Conservation (phyloP, 78 protist species). For the Paulinella micropora region DNA sequence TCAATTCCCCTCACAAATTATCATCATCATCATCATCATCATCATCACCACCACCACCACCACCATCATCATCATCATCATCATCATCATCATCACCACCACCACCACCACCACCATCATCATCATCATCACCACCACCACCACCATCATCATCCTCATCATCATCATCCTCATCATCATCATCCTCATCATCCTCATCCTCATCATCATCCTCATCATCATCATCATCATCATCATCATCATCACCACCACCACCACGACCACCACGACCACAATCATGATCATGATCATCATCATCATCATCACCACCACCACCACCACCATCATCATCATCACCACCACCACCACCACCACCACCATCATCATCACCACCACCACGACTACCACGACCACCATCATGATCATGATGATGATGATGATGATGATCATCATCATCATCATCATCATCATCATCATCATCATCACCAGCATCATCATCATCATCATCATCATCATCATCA, state of each 20-base stretch:
- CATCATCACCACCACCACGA: background rate
- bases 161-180: too few species aligned
- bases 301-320: background rate
- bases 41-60: background rate
- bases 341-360: background rate
- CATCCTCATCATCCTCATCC: too few species aligned
- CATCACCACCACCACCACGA: too few species aligned
- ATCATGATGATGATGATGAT: background rate
- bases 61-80: background rate
- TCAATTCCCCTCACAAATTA: too few species aligned
- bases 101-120: background rate
- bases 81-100: background rate
- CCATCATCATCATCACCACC: background rate
- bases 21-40: too few species aligned
- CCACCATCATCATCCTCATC: too few species aligned
- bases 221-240: too few species aligned
- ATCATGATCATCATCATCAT: background rate
- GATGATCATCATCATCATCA: background rate
- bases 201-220: too few species aligned
- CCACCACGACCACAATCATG: too few species aligned
- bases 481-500: background rate
- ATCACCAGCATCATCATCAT: background rate
- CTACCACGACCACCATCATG: background rate
- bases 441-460: background rate
- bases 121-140: background rate